Percentiles rank a stretch among this genome's conserved stretches.
phyloP scores from a whole-genome alignment of 768 basidiomycete genomes.

The Mycena alexandri region DNA sequence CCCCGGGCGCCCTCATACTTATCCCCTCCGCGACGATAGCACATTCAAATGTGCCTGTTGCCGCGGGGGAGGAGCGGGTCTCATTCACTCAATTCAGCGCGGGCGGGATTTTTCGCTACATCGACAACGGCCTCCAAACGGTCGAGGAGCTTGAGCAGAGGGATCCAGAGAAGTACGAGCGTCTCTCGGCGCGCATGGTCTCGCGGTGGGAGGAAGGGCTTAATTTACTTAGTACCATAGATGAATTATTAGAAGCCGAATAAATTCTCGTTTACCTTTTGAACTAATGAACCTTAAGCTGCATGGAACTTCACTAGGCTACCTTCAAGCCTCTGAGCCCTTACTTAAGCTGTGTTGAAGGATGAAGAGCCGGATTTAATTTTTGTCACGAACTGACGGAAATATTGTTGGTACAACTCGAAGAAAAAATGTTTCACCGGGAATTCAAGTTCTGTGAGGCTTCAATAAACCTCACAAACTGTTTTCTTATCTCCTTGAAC shows the following conservation, averaged over 20 bases:
- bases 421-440: too few relatives aligned
- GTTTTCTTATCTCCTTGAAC: too few relatives aligned
- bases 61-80: constrained; percentile 33
- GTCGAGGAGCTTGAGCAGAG: not conserved
- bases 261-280: not conserved
- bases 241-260: not conserved
- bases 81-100: constrained; percentile 46
- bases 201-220: not conserved
- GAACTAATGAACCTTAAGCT: too few relatives aligned
- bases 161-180: not conserved
- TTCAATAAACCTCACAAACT: too few relatives aligned
- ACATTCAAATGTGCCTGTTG: constrained; percentile 44
- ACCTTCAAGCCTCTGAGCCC: too few relatives aligned
- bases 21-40: constrained; percentile 45
- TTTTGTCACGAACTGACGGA: too few relatives aligned
- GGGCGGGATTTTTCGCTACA: constrained; percentile 45
- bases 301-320: too few relatives aligned
- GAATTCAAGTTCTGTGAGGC: too few relatives aligned
- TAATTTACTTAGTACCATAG: not conserved
- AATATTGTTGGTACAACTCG: too few relatives aligned
- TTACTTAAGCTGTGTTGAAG: too few relatives aligned
- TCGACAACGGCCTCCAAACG: constrained; percentile 39
- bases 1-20: constrained; percentile 40
- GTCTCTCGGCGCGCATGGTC: not conserved
- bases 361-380: too few relatives aligned